Evolutionary conservation across 768 basidiomycete genomes (phyloP).

Genomic region (Butyriboletus loyo): DNA sequence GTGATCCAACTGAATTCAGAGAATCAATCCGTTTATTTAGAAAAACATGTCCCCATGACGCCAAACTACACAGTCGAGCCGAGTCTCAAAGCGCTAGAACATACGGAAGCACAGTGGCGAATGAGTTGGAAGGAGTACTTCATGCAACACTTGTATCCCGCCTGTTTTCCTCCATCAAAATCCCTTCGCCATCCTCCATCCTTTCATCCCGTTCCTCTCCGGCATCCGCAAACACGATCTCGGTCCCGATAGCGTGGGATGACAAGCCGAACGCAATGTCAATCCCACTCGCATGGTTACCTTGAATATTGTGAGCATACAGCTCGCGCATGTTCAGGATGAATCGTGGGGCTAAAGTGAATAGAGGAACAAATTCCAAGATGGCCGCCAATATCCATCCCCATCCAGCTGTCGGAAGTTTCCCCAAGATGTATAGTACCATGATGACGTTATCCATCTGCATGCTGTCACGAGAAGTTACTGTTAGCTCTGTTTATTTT

Average conservation of each 20-base stretch:
- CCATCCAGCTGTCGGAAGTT: neutral
- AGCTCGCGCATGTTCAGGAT: constrained; percentile 5
- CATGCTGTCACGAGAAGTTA: neutral
- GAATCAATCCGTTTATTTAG: too few species aligned
- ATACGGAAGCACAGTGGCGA: too few species aligned
- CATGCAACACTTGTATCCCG: neutral
- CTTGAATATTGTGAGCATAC: neutral
- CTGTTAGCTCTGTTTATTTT: neutral
- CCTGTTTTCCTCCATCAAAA: neutral
- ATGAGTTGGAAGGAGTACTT: too few species aligned
- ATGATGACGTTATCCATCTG: neutral
- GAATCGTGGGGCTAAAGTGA: neutral
- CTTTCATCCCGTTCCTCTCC: neutral
- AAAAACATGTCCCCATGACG: neutral
- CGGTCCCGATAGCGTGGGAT: neutral
- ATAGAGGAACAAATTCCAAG: neutral
- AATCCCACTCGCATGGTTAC: neutral
- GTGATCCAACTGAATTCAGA: neutral
- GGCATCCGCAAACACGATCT: neutral
- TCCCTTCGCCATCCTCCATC: neutral
- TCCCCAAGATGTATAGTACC: neutral
- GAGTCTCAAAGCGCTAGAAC: too few species aligned
- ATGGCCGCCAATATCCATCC: neutral
- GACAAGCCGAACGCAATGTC: constrained; percentile 5
- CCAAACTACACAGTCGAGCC: too few species aligned